Evolutionary conservation across 345 rosid species (phyloP).

Genomic region (Bruguiera parviflora): DNA sequence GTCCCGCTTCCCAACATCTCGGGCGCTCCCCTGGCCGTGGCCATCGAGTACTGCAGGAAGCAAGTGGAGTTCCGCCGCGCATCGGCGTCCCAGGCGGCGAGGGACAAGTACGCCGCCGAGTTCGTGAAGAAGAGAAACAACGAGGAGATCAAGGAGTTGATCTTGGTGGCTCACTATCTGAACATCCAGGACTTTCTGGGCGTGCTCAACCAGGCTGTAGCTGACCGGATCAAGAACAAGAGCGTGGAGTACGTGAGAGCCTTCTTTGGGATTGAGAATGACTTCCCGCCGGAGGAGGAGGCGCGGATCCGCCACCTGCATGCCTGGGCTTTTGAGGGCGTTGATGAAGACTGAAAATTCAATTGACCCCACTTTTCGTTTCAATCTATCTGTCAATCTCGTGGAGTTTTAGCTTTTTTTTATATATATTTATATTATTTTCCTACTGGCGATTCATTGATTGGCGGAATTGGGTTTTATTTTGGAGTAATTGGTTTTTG

Average conservation of each 20-base stretch:
- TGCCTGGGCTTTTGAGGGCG: constrained; percentile 33
- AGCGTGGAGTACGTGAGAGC: constrained; percentile 37
- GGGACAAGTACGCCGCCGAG: constrained; percentile 6
- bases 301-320: constrained; percentile 13
- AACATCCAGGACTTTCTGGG: constrained; percentile 31
- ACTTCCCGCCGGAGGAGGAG: constrained; percentile 41
- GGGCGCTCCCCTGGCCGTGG: constrained; percentile 6
- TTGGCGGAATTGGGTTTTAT: no score
- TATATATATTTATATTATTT: no score
- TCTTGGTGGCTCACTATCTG: constrained; percentile 34
- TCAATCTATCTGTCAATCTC: no score
- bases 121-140: constrained; percentile 8
- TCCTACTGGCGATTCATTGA: no score
- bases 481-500: no score
- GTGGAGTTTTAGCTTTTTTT: no score
- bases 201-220: constrained; percentile 20
- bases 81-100: background rate
- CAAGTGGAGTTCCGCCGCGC: constrained; percentile 14
- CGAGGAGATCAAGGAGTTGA: constrained; percentile 26
- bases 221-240: constrained; percentile 37
- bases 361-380: background rate
- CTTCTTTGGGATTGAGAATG: constrained; percentile 38
- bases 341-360: constrained; percentile 15
- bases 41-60: constrained; percentile 27
- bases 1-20: constrained; percentile 35